Percentiles rank a stretch among this genome's conserved stretches.
Conservation (phyloP, 1,284 basidiomycete genomes). For the Ceratorhiza oryzae-sativae region DNA sequence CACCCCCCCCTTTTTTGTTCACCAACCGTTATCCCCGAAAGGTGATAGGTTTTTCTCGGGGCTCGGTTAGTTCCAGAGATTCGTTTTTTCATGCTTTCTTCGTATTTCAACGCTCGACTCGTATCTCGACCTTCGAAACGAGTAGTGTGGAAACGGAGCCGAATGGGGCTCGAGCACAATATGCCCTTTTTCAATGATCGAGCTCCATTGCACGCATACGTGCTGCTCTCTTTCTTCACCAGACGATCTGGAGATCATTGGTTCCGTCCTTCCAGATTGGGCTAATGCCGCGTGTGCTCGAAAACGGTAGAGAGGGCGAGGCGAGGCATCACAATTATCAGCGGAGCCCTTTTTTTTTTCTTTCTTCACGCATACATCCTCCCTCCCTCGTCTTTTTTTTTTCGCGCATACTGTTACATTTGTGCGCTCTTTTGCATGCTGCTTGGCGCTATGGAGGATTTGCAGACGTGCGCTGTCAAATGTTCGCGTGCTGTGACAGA, state of each 20-base stretch:
- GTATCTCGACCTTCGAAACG: not conserved
- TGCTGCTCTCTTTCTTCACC: not conserved
- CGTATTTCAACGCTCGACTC: not conserved
- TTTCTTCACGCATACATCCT: not conserved
- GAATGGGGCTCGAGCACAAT: not conserved
- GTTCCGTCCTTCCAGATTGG: not conserved
- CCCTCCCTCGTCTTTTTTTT: not conserved
- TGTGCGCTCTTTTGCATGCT: not conserved
- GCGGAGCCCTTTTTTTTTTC: not conserved
- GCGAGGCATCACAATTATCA: not conserved
- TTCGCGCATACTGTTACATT: not conserved
- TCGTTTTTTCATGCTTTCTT: not conserved
- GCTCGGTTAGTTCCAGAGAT: not conserved
- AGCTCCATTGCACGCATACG: not conserved
- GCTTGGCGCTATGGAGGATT: not conserved
- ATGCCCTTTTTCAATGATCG: not conserved
- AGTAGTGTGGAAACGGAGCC: constrained; percentile 7
- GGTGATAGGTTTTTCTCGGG: not conserved
- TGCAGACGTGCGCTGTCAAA: not conserved
- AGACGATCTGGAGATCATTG: not conserved
- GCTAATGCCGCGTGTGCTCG: not conserved
- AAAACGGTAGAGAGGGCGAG: not conserved
- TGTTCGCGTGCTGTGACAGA: constrained; percentile 7
- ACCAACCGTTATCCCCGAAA: not conserved
- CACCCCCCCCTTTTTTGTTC: not conserved